A percentile compares a stretch with the other conserved stretches of the same genome.
Conservation (phyloP, 1,284 basidiomycete genomes). For the Puccinia sorghi region DNA sequence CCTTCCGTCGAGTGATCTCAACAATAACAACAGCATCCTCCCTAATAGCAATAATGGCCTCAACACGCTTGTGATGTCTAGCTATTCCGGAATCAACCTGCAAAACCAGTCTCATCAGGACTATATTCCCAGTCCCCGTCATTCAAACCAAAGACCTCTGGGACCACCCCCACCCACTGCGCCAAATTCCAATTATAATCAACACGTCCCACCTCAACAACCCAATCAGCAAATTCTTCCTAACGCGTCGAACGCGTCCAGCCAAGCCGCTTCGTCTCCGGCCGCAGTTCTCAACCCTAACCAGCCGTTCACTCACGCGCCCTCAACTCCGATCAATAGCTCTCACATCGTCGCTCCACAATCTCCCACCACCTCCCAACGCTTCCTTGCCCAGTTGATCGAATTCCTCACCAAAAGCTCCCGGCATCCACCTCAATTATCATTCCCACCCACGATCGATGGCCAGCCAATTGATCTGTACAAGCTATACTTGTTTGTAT, state of each 20-base stretch:
- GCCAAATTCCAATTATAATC: constrained; percentile 13
- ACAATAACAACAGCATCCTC: constrained; percentile 7
- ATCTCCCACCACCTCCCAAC: constrained; percentile 23
- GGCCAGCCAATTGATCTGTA: constrained; percentile 35
- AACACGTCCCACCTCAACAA: constrained; percentile 14
- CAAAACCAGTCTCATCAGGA: constrained; percentile 29
- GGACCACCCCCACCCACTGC: constrained; percentile 26
- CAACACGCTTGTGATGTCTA: not conserved
- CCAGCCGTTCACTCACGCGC: not conserved
- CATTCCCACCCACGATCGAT: constrained; percentile 41
- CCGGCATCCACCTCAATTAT: constrained; percentile 5
- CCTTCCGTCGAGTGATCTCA: not conserved
- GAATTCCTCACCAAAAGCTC: constrained; percentile 33
- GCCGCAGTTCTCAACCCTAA: constrained; percentile 11
- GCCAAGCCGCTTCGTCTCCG: constrained; percentile 13
- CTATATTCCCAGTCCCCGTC: constrained; percentile 28
- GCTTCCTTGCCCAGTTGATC: constrained; percentile 24
- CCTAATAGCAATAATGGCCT: constrained; percentile 15
- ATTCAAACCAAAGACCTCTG: constrained; percentile 34
- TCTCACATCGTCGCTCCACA: constrained; percentile 8
- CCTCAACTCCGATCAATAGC: constrained; percentile 5
- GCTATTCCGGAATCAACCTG: constrained; percentile 4
- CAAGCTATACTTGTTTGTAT: constrained; percentile 15
- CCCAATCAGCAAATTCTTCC: not conserved
- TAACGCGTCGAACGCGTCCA: not conserved